Percentiles rank a stretch among this genome's conserved stretches.
These are phyloP conservation scores for Erythrobasidium yunnanense DNA, from an alignment of 768 basidiomycete genomes.

Conservation along the genomic window DNA sequence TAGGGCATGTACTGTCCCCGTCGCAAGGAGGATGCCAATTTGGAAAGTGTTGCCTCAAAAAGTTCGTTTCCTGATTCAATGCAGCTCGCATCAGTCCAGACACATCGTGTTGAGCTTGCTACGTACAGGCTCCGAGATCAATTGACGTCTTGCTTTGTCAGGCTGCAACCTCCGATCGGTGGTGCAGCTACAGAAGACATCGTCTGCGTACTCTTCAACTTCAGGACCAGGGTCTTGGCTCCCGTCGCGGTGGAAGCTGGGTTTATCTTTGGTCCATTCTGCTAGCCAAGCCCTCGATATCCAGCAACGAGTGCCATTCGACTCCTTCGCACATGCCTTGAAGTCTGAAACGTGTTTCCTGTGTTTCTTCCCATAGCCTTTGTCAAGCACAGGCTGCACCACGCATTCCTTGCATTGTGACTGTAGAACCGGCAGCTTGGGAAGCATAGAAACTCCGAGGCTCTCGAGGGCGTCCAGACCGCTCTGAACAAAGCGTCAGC, in stretches of 20 bases:
- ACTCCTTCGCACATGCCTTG: background rate
- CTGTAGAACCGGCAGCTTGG: too few relatives aligned
- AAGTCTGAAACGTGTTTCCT: background rate
- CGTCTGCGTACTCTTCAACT: background rate
- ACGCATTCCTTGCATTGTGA: too few relatives aligned
- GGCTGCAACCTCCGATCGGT: background rate
- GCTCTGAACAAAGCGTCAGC: too few relatives aligned
- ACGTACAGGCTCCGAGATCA: background rate
- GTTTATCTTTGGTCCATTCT: conserved; percentile 6
- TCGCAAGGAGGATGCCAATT: background rate
- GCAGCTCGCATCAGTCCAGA: too few relatives aligned
- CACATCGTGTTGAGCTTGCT: background rate
- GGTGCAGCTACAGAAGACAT: background rate
- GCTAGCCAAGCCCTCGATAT: conserved; percentile 12
- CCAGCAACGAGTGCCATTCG: background rate
- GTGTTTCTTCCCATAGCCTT: too few relatives aligned
- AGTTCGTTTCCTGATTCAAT: conserved; percentile 4
- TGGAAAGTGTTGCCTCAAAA: conserved; percentile 5
- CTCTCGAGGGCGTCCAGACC: too few relatives aligned
- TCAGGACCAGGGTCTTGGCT: background rate
- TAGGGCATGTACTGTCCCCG: background rate
- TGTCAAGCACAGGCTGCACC: too few relatives aligned
- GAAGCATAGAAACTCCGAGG: too few relatives aligned
- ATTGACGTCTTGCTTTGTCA: background rate
- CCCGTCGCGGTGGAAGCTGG: background rate